Conservation (phyloP, 2,329 filamentous ascomycete species). For the Claviceps pusilla region DNA sequence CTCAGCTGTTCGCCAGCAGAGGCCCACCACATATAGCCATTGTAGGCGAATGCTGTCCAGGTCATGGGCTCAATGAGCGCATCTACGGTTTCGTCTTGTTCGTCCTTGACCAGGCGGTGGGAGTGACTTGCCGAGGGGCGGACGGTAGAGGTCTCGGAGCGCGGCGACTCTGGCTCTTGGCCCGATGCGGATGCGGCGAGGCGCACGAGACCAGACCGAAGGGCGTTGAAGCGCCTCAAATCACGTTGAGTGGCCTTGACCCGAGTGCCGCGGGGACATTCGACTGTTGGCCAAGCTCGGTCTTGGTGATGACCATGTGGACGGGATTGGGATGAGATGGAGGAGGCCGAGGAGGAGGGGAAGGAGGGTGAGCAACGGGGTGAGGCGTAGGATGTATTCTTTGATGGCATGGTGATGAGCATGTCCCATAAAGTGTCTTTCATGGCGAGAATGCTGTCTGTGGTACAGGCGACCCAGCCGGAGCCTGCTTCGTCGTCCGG, state of each 20-base stretch:
- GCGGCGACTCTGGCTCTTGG: constrained; percentile 15
- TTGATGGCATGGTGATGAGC: constrained; percentile 64
- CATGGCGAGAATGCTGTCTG: constrained; percentile 78
- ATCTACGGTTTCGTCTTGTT: constrained; percentile 35
- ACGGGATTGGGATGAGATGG: constrained; percentile 12
- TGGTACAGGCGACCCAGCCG: constrained; percentile 90
- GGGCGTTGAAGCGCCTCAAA: constrained; percentile 58
- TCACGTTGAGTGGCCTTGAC: constrained; percentile 85
- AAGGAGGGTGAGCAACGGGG: constrained; percentile 13
- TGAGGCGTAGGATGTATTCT: constrained; percentile 25
- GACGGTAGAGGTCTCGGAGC: constrained; percentile 13
- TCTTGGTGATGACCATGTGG: constrained; percentile 30
- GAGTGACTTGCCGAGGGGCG: constrained; percentile 15
- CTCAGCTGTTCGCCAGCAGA: constrained; percentile 60
- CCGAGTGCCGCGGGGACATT: constrained; percentile 45
- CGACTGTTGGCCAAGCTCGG: constrained; percentile 62
- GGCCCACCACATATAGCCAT: constrained; percentile 82
- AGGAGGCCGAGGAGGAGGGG: not conserved
- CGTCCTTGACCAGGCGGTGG: constrained; percentile 16
- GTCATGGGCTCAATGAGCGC: constrained; percentile 46
- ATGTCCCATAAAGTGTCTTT: constrained; percentile 83
- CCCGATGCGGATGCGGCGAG: constrained; percentile 17
- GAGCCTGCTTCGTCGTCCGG: constrained; percentile 33
- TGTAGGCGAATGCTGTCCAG: constrained; percentile 64
- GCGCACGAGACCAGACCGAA: constrained; percentile 48